Evolutionary conservation across 2,329 filamentous ascomycete genomes (phyloP).

Genomic region (Albophoma yamanashiensis): DNA sequence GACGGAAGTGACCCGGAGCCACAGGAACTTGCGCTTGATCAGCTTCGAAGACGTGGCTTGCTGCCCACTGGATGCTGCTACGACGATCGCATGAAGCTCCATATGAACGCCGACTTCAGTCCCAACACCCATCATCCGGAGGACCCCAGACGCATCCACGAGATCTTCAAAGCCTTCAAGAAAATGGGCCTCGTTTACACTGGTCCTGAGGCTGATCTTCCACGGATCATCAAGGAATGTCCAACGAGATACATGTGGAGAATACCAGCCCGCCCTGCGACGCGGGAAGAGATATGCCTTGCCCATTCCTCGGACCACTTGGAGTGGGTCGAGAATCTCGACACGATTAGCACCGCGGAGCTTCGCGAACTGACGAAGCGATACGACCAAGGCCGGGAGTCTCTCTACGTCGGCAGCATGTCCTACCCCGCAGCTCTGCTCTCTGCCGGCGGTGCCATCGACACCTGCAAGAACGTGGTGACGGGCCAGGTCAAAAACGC

Average conservation of each 20-base stretch:
- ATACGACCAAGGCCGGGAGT: constrained; percentile 57
- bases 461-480: constrained; percentile 88
- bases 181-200: constrained; percentile 65
- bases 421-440: constrained; percentile 74
- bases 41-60: constrained; percentile 32
- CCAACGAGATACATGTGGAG: constrained; percentile 60
- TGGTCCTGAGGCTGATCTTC: constrained; percentile 43
- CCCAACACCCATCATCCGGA: constrained; percentile 79
- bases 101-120: constrained; percentile 72
- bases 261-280: constrained; percentile 70
- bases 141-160: constrained; percentile 82
- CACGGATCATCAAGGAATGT: constrained; percentile 37
- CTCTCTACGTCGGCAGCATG: constrained; percentile 72
- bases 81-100: constrained; percentile 90
- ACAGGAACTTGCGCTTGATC: constrained; percentile 24
- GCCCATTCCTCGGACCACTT: constrained; percentile 73
- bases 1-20: constrained; percentile 24
- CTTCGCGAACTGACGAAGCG: constrained; percentile 55
- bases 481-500: constrained; percentile 80
- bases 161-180: constrained; percentile 85
- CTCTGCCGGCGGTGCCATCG: constrained; percentile 86
- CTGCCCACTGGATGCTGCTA: constrained; percentile 75
- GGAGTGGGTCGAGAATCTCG: constrained; percentile 58
- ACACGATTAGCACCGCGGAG: constrained; percentile 45
- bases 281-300: constrained; percentile 65